Evolutionary conservation across 2,329 filamentous ascomycete species (phyloP).

Genomic region (Neopestalotiopsis sp.): DNA sequence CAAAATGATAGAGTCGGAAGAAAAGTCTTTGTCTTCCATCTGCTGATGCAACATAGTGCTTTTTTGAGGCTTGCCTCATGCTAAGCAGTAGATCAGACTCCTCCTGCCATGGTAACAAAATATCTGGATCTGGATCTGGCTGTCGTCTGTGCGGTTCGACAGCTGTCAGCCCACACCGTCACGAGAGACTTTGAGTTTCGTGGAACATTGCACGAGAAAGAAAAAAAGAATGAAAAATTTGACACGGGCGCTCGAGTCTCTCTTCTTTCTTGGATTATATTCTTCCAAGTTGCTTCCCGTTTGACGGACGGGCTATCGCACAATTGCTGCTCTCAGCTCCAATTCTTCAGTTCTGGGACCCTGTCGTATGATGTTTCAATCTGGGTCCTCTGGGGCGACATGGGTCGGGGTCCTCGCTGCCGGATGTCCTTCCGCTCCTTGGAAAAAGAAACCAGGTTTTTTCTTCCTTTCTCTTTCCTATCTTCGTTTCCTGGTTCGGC

Average conservation of each 20-base stretch:
- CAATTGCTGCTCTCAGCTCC: neutral
- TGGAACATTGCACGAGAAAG: neutral
- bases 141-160: neutral
- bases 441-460: neutral
- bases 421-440: neutral
- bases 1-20: neutral
- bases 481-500: neutral
- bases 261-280: no score
- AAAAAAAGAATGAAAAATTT: neutral
- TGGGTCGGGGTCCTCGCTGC: neutral
- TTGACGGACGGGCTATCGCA: neutral
- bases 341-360: neutral
- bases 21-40: neutral
- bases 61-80: neutral
- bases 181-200: neutral
- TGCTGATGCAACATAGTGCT: neutral
- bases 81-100: neutral
- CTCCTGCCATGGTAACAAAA: neutral
- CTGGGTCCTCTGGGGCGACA: neutral
- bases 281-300: no score
- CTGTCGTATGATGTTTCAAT: constrained; percentile 3
- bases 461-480: neutral
- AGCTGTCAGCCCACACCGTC: neutral
- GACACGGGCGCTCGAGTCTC: no score
- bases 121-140: neutral